Conservation (phyloP, 1,284 basidiomycete species). For the Singerocomus rubriflavus region DNA sequence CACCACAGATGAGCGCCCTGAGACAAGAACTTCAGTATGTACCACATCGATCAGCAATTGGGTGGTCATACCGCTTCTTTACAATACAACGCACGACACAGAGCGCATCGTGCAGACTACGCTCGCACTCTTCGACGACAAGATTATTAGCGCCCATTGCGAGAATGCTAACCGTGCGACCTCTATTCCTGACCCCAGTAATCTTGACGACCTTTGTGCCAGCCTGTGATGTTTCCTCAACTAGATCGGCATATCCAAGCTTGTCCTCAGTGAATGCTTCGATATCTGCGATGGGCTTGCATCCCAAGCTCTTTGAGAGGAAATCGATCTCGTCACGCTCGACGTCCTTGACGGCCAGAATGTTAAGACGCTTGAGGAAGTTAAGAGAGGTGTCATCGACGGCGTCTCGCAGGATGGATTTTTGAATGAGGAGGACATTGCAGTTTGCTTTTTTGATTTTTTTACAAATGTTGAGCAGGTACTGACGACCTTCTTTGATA, state of each 20-base stretch:
- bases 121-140: conserved; percentile 96
- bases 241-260: conserved; percentile 92
- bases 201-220: conserved; percentile 94
- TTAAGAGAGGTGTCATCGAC: conserved; percentile 98
- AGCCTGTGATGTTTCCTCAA: conserved; percentile 85
- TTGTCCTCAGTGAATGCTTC: conserved; percentile 99
- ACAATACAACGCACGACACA: conserved; percentile 98
- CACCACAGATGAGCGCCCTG: conserved; percentile 94
- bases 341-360: conserved; percentile 96
- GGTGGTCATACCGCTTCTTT: conserved; percentile 74
- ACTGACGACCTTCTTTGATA: conserved; percentile 98
- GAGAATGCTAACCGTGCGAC: conserved; percentile 92
- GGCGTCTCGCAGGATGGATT: conserved; percentile 97
- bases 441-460: conserved; percentile 99
- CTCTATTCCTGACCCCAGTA: conserved; percentile 93
- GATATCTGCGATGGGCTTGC: conserved; percentile 97
- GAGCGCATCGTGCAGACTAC: conserved; percentile 96
- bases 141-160: conserved; percentile 94
- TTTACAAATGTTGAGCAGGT: conserved; percentile 98
- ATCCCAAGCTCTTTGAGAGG: conserved; percentile 90
- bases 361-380: conserved; percentile 97
- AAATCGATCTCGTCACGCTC: conserved; percentile 99
- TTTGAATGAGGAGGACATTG: conserved; percentile 98
- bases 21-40: conserved; percentile 9
- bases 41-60: background rate